Conservation (phyloP, 2,329 filamentous ascomycete genomes). For the Penicillium sp. region DNA sequence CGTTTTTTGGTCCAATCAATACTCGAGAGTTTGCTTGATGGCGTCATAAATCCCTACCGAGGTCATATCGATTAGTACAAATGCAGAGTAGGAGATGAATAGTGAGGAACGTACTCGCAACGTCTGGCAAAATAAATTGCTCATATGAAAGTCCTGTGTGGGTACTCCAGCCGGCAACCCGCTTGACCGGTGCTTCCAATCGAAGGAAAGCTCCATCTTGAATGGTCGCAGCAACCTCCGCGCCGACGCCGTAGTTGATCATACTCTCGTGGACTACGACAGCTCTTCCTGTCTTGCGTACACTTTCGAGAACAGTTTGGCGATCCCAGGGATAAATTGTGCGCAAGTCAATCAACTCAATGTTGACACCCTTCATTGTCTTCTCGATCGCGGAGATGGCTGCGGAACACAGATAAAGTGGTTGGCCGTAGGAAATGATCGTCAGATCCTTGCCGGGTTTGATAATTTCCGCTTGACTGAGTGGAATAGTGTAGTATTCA, state of each 20-base stretch:
- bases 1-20: slow-evolving; percentile 46
- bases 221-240: slow-evolving; percentile 85
- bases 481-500: slow-evolving; percentile 77
- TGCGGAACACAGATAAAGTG: slow-evolving; percentile 78
- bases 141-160: slow-evolving; percentile 82
- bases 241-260: slow-evolving; percentile 86
- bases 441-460: slow-evolving; percentile 82
- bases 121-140: slow-evolving; percentile 80
- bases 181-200: slow-evolving; percentile 81
- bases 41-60: slow-evolving; percentile 69
- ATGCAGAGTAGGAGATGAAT: too few species aligned
- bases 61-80: not conserved
- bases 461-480: slow-evolving; percentile 83
- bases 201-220: slow-evolving; percentile 85
- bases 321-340: slow-evolving; percentile 94
- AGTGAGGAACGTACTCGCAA: slow-evolving; percentile 72
- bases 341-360: slow-evolving; percentile 85
- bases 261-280: slow-evolving; percentile 92
- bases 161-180: slow-evolving; percentile 88
- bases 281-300: slow-evolving; percentile 82
- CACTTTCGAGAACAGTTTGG: slow-evolving; percentile 76
- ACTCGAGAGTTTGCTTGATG: slow-evolving; percentile 69
- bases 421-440: slow-evolving; percentile 85
- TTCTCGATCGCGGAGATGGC: slow-evolving; percentile 79
- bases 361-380: slow-evolving; percentile 68